A percentile compares a stretch with the other conserved stretches of the same genome.
phyloP scores from a whole-genome alignment of 1,284 basidiomycete genomes.

The Rhodofomes roseus region DNA sequence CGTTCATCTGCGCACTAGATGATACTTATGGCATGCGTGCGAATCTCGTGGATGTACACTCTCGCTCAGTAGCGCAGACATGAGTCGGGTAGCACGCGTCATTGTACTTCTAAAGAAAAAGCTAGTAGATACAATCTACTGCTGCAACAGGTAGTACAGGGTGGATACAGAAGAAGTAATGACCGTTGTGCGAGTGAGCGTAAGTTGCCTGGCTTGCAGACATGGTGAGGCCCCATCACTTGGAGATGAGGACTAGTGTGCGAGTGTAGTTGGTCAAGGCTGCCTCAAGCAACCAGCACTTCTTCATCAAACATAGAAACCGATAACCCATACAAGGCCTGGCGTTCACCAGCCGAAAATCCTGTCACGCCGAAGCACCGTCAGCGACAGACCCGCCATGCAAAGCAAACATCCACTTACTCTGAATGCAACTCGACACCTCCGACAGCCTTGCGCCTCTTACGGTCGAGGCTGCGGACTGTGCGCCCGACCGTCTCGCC shows the following conservation, averaged over 20 bases:
- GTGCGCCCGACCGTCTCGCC: slow-evolving; percentile 50
- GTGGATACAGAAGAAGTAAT: neutral
- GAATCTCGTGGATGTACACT: neutral
- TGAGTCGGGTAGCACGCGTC: neutral
- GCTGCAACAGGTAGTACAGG: neutral
- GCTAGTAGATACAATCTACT: neutral
- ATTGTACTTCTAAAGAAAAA: neutral
- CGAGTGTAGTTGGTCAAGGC: neutral
- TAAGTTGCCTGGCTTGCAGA: neutral
- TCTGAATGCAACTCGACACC: slow-evolving; percentile 73
- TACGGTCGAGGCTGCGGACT: slow-evolving; percentile 44
- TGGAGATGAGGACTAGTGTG: neutral
- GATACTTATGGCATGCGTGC: neutral
- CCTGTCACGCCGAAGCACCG: slow-evolving; percentile 30
- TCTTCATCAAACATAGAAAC: too few species aligned
- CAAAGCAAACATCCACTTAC: slow-evolving; percentile 31
- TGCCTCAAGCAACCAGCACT: neutral
- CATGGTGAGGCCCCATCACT: neutral
- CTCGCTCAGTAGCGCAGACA: neutral
- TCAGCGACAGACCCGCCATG: slow-evolving; percentile 30
- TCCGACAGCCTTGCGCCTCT: slow-evolving; percentile 53
- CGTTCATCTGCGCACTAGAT: neutral
- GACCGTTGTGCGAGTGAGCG: neutral
- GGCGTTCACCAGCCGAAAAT: slow-evolving; percentile 21
- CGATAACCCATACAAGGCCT: neutral